Conservation (phyloP, 2,329 filamentous ascomycete species). For the Rutstroemia sydowiana region DNA sequence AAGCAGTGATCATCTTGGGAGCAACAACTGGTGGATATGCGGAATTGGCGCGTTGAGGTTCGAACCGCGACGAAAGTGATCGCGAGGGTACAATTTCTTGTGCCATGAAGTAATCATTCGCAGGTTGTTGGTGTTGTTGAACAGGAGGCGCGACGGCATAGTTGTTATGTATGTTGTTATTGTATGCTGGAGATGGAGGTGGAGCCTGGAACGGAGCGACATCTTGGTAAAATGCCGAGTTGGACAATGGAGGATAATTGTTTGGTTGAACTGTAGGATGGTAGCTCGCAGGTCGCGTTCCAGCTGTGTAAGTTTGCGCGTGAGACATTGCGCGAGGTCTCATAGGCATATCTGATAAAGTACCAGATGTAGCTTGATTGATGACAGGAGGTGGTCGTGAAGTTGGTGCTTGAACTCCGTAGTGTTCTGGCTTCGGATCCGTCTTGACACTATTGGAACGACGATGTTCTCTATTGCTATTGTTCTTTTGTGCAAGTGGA, state of each 20-base stretch:
- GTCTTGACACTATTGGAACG: constrained; percentile 5
- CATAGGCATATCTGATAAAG: not conserved
- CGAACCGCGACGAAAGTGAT: constrained; percentile 21
- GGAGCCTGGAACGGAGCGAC: constrained; percentile 3
- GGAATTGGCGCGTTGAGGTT: constrained; percentile 17
- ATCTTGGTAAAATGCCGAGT: constrained; percentile 5
- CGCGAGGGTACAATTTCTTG: constrained; percentile 8
- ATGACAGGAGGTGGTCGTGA: constrained; percentile 5
- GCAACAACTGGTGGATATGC: constrained; percentile 11
- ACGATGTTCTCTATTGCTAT: constrained; percentile 4
- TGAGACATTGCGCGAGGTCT: constrained; percentile 4
- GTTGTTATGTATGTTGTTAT: not conserved
- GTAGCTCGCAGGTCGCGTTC: constrained; percentile 4
- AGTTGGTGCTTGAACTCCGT: not conserved
- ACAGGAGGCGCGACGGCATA: not conserved
- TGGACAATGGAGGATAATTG: constrained; percentile 7
- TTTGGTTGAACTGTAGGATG: not conserved
- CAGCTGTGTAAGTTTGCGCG: constrained; percentile 1
- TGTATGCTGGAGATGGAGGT: constrained; percentile 9
- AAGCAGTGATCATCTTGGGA: constrained; percentile 4
- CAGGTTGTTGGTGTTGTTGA: not conserved
- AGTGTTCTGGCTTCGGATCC: constrained; percentile 2
- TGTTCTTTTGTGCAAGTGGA: not conserved
- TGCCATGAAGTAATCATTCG: not conserved
- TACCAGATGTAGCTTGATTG: not conserved